Evolutionary conservation across 1,139 yeast species (phyloP), one percentile per base, ranked within the genome.

Genomic region (Nakaseomyces sp.): DNA sequence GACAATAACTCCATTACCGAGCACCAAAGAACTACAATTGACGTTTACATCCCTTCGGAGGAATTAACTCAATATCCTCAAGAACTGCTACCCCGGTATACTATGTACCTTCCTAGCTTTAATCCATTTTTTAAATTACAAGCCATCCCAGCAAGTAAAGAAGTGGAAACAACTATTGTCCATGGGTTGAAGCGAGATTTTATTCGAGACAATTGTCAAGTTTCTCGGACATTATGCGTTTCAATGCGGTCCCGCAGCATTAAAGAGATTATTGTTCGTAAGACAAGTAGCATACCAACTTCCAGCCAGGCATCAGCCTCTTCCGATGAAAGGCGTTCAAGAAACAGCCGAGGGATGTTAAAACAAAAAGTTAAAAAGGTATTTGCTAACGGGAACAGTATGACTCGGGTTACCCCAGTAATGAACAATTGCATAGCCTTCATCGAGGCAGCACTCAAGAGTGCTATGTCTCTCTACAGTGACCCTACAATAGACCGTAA

Each of bases 191-290:
- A 74, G 52, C 69, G 69, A 47, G 84, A 78, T 54, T 57, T 78
- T 44, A 57, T 68, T 24, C 44, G 41, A 16, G 47, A 47, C n/a
- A 45, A 43, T 31, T 40, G 37, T 31, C 22, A 15, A 10, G 36
- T 30, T 33, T 43, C 4, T 40, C 39, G 12, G 54, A 63, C 69
- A 0, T 47, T 68, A 6, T 46, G 67, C 7, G 60, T 78, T 3
- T 74, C 79, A 44, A 62, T 78, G 40, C 59, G 82, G 35, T 78
- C 79, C 1, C 61, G 82, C 24, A 84, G 78, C 50, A 73, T 78
- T 41, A 76, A 75, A 53, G 67, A 73, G 38, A 68, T 77, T 19
- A 72, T 72, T 42, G 67, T 76, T 69, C 64, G 49, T 37, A 58
- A 52, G 42, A 60, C 56, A 30, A 38, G 33, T 16, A 28, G 15